Conservation (phyloP, 805 yeast genomes). For the Torulaspora quercuum region DNA sequence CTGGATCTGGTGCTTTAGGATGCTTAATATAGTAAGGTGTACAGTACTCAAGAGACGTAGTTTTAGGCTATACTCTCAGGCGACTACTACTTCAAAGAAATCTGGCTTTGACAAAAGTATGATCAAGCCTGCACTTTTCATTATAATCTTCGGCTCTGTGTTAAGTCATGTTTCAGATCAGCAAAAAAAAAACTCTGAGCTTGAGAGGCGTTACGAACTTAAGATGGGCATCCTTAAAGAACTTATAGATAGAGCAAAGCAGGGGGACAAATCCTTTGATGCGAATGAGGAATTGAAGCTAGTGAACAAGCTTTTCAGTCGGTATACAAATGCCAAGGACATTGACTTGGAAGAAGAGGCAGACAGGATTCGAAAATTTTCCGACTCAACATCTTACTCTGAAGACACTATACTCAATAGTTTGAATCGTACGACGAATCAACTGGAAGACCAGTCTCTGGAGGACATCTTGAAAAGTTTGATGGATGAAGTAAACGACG, state of each 20-base stretch:
- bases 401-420: constrained; percentile 27
- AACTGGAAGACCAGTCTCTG: constrained; percentile 26
- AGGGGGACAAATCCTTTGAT: constrained; percentile 40
- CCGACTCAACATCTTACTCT: constrained; percentile 11
- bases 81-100: constrained; percentile 10
- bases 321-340: constrained; percentile 17
- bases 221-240: constrained; percentile 40
- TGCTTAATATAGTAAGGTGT: constrained; percentile 1
- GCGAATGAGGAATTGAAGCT: constrained; percentile 41
- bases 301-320: constrained; percentile 36
- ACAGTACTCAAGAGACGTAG: neutral
- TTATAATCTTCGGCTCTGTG: constrained; percentile 46
- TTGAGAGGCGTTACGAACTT: constrained; percentile 39
- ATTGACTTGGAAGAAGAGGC: constrained; percentile 23
- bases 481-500: constrained; percentile 25
- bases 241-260: constrained; percentile 39
- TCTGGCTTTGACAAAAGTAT: constrained; percentile 36
- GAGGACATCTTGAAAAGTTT: constrained; percentile 33
- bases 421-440: constrained; percentile 23
- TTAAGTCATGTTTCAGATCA: constrained; percentile 45
- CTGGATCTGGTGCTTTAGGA: constrained; percentile 2
- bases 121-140: constrained; percentile 41
- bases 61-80: constrained; percentile 9
- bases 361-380: constrained; percentile 9
- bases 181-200: constrained; percentile 40